Evolutionary conservation across 78 protist genomes (phyloP), one percentile per base, ranked within the genome.

Genomic region (Pelomyxa schiedti): DNA sequence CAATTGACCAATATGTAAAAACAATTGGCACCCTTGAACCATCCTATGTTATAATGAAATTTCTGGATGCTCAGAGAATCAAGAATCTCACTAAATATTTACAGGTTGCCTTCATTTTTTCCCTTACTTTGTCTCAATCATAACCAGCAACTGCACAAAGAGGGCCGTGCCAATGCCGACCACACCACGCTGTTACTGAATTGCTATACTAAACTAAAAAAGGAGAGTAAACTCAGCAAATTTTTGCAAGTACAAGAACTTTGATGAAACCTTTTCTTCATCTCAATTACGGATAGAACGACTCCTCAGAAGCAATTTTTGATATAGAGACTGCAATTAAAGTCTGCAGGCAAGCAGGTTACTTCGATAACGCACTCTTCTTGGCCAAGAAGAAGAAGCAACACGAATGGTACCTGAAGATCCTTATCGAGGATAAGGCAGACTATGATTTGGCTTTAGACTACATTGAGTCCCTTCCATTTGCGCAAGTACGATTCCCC

Each of bases 21-120:
- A 94, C 99, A n/a, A 92, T 96, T 22, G 98, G 98, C 0, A 22
- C 39, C 1, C 82, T 94, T 66, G 99, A 96, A 72, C 99, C 99
- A 30, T 86, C 94, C 8, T 94, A 96, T 67, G 98, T 96, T 28
- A 93, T 96, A 65, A 72, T 93, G 40, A 93, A 91, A 80, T 95
- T 90, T 64, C 73, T 95, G 8, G 97, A 93, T 16, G 94, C 95
- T 0, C 98, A 95, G 72, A 82, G 93, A 26, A 94, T 94, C 76
- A 86, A 84, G 81, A 86, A 95, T 65, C 78, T 96, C 4, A 92
- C 97, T 8, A 32, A 73, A 5, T 96, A 96, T 72, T 85, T 96
- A 26, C 77, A 75, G 24, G 87, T 0, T 1, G n/a, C n/a, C n/a
- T n/a, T n/a, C n/a, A n/a, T 42, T n/a, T n/a, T n/a, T n/a, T n/a